A percentile compares a stretch with the other conserved stretches of the same genome.
Evolutionary conservation across 805 yeast genomes (phyloP).

Genomic region (Suhomyces kilbournensis): DNA sequence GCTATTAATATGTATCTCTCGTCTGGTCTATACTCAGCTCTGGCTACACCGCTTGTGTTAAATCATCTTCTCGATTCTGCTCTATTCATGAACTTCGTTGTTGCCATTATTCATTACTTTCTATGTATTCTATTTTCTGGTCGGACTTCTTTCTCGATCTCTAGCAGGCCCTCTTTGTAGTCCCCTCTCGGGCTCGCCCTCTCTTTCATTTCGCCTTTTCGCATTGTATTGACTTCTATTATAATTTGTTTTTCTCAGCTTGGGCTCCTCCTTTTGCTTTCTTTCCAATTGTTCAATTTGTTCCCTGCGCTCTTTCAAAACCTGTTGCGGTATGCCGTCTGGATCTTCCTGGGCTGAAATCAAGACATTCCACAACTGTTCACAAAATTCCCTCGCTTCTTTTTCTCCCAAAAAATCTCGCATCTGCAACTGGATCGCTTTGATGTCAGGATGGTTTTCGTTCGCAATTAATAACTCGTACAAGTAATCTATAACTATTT

Average conservation of each 20-base stretch:
- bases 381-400: constrained; percentile 38
- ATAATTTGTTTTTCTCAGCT: constrained; percentile 23
- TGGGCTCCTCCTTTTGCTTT: background rate
- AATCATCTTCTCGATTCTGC: background rate
- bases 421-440: constrained; percentile 41
- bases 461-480: constrained; percentile 39
- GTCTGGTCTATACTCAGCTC: background rate
- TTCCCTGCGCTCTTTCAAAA: constrained; percentile 21
- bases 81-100: background rate
- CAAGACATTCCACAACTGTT: constrained; percentile 43
- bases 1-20: background rate
- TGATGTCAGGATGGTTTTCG: constrained; percentile 34
- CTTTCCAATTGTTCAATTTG: constrained; percentile 9
- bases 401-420: constrained; percentile 44
- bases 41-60: background rate
- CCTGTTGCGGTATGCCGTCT: constrained; percentile 44
- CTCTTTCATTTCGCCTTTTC: constrained; percentile 2
- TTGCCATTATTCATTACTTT: background rate
- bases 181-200: background rate
- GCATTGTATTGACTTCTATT: constrained; percentile 21
- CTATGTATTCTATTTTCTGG: background rate
- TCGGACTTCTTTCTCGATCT: constrained; percentile 8
- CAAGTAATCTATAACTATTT: constrained; percentile 45
- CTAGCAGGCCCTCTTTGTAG: background rate
- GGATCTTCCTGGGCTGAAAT: constrained; percentile 42